phyloP scores from a whole-genome alignment of 2,329 filamentous ascomycete genomes.

The Aureobasidium vineae region DNA sequence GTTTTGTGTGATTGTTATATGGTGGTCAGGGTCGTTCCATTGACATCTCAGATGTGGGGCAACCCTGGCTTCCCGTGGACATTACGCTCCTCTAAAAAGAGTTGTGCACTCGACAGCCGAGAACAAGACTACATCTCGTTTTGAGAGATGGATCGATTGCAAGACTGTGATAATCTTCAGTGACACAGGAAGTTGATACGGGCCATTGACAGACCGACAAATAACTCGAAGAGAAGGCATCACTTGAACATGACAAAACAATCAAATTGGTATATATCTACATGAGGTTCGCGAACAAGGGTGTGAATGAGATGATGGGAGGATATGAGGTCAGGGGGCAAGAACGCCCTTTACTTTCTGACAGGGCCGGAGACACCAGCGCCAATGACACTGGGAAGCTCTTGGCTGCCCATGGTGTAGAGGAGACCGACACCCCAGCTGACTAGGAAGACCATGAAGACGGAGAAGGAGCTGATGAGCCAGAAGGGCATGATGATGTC shows the following conservation, averaged over 20 bases:
- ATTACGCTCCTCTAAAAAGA: too few species aligned
- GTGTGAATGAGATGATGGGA: conserved; percentile 8
- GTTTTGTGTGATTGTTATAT: too few species aligned
- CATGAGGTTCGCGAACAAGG: conserved; percentile 4
- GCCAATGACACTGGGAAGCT: conserved; percentile 91
- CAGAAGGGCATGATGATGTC: conserved; percentile 89
- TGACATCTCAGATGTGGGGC: too few species aligned
- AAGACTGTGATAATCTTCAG: too few species aligned
- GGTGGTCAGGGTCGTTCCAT: too few species aligned
- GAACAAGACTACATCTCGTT: too few species aligned
- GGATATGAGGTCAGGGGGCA: not conserved
- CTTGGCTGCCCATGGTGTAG: conserved; percentile 79
- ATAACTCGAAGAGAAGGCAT: too few species aligned
- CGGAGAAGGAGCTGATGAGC: conserved; percentile 72
- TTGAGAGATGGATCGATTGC: too few species aligned
- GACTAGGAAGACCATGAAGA: conserved; percentile 67
- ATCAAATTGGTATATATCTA: conserved; percentile 27
- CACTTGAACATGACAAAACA: conserved; percentile 1
- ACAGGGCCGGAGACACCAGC: conserved; percentile 79
- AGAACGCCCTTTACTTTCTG: conserved; percentile 17
- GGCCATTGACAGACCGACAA: not conserved
- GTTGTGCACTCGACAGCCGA: too few species aligned
- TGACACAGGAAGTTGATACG: too few species aligned
- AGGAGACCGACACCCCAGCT: conserved; percentile 73
- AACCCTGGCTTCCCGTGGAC: too few species aligned